Evolutionary conservation across 73 alveolate genomes (phyloP), one percentile per base, ranked within the genome.

Genomic region (Symbiodinium pilosum): DNA sequence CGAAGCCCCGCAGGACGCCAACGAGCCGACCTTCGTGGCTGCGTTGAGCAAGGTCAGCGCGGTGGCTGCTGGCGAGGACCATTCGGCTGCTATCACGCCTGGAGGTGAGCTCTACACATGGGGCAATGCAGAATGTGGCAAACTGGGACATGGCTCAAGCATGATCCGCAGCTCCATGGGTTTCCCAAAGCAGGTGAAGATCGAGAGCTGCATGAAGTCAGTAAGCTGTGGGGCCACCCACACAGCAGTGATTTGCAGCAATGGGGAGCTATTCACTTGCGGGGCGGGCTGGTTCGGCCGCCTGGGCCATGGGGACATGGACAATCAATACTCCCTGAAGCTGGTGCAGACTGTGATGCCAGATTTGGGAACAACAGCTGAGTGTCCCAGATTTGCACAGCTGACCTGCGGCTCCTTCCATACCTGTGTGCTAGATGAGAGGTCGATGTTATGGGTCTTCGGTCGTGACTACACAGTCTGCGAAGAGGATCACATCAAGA

Each of bases 91-190:
- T 32, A 75, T 92, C 26, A 71, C 97, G 1, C 89, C 97, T 0
- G 97, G 97, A 20, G 98, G 98, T 4, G 98, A 92, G 92, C 42
- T 75, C 20, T 92, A 47, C 75, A 92, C 98, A 20, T 92, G 98
- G 98, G 98, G 98, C 64, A 92, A 75, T 26, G 98, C 98, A 14
- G 98, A 92, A 36, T 75, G 98, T 11, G 98, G 98, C 40, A 92
- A 92, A 77, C 84, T 92, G 32, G 98, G 98, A 6, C 98, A 92
- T 32, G 98, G 98, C 24, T 75, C 98, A 38, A 73, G 92, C 92
- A 73, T 92, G 98, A 92, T 75, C 56, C 92, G 92, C 16, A 75
- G 98, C 43, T 85, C 98, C 32, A 73, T 92, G 98, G 54, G 91
- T 26, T 75, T 92, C 32, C 98, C 98, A 75, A 92, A 75, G 83